phyloP scores from a whole-genome alignment of 1,284 basidiomycete species.

The Sporisorium scitamineum region DNA sequence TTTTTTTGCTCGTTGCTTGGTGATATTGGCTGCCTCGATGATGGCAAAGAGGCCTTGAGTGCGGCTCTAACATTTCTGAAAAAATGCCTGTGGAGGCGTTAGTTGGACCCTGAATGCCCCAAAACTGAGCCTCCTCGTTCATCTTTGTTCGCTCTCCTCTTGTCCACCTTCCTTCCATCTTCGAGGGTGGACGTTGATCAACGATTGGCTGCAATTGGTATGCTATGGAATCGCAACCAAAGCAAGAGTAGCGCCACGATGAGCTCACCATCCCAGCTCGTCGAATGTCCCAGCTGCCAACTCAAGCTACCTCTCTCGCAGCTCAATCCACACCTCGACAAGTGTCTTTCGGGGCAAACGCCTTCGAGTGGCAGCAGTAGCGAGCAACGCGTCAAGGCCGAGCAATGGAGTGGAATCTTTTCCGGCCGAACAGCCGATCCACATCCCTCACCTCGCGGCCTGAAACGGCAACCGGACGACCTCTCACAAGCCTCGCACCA shows the following conservation, averaged over 20 bases:
- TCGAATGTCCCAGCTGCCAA: conserved; percentile 59
- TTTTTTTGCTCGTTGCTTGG: not conserved
- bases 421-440: not conserved
- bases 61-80: not conserved
- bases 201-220: not conserved
- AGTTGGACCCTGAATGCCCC: conserved; percentile 1
- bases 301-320: conserved; percentile 44
- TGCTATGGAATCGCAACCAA: not conserved
- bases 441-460: conserved; percentile 11
- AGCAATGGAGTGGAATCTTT: conserved; percentile 33
- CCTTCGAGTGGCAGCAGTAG: conserved; percentile 4
- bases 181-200: not conserved
- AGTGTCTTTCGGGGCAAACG: conserved; percentile 43
- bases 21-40: not conserved
- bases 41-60: not conserved
- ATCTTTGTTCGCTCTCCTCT: not conserved
- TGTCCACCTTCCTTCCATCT: not conserved
- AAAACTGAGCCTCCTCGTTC: conserved; percentile 12
- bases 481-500: not conserved
- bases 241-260: conserved; percentile 9
- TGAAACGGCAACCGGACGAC: conserved; percentile 11
- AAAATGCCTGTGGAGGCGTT: not conserved
- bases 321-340: conserved; percentile 64
- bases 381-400: conserved; percentile 13
- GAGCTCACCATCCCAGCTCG: conserved; percentile 44